Base-by-base conservation (phyloP, 139 green algal species). In the Raphidocelis subcapitata region DNA sequence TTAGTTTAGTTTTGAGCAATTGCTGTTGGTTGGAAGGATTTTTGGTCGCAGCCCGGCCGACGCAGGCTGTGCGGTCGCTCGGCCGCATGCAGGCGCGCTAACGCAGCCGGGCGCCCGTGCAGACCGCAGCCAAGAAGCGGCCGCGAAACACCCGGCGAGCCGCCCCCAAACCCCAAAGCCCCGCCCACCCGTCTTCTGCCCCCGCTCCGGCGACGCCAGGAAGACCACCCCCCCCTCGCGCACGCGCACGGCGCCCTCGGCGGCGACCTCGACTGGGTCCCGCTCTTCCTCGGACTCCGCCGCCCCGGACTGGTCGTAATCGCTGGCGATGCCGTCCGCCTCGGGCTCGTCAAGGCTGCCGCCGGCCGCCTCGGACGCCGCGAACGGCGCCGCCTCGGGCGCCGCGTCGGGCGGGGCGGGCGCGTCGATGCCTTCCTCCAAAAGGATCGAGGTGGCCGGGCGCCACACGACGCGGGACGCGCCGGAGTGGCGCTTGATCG, bases 101-200 rank as follows among this genome's bases (percentile, higher is more conserved):
- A n/a, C n/a, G n/a, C n/a, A n/a, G n/a, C n/a, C n/a, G n/a, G n/a
- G n/a, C n/a, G n/a, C n/a, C n/a, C n/a, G n/a, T n/a, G n/a, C n/a
- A n/a, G n/a, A n/a, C 41, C 41, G 8, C 41, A 49, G 41, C 41
- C 41, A 49, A 49, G n/a, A n/a, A n/a, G n/a, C n/a, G n/a, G n/a
- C n/a, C n/a, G n/a, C n/a, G n/a, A n/a, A n/a, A n/a, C n/a, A n/a
- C n/a, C n/a, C n/a, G n/a, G n/a, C n/a, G n/a, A n/a, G n/a, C n/a
- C n/a, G n/a, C n/a, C n/a, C n/a, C n/a, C n/a, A n/a, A n/a, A n/a
- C n/a, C n/a, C n/a, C n/a, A n/a, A n/a, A 49, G 18, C 5, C 28
- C 62, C 62, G 28, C 33, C 8, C 36, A 68, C 72, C 79, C 15
- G 86, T 90, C 57, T 95, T 93, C 64, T 94, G 90, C 21, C 86